Evolutionary conservation across 1,139 yeast genomes (phyloP), one percentile per base, ranked within the genome.

Genomic region (Chernovozyma sophiae-reginae): DNA sequence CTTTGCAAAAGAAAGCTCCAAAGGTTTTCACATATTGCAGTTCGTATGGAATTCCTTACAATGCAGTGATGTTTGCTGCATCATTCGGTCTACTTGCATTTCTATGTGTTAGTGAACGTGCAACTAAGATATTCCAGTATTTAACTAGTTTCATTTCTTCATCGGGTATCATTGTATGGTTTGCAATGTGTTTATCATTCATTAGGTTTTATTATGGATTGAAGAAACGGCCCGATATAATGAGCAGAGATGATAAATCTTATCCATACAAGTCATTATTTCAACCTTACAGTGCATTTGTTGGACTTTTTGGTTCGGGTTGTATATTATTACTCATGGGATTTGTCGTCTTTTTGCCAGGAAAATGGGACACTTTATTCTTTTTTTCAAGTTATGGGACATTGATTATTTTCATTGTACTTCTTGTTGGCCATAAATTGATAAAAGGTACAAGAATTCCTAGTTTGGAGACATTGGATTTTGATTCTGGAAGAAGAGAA

Each of bases 401-500:
- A 1, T 48, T 79, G 29, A 60, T 82, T 34, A 51, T 82, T 4
- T 79, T 83, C 52, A 57, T 66, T 0, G 47, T 72, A 0, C 70
- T 82, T 32, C 84, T 79, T 51, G 25, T 71, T 15, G 72, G 72
- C 1, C 85, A 83, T 58, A 77, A 77, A 48, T 29, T 75, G 4
- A 49, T 75, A 14, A 71, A 74, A 44, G 74, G 83, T 12, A 74
- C 86, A 1, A 68, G 77, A 34, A 58, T 75, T 12, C 79, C 74
- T 18, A 74, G 85, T 38, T 60, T 85, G 35, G 86, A 80, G 43
- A 77, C 81, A 19, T 57, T 86, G 40, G 95, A 86, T 55, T 68
- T 83, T 46, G 95, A 84, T 52, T 73, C 86, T 0, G 95, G 94
- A 2, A 69, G 95, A 49, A 72, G 89, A 35, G 94, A 84, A 50